These are phyloP conservation scores for Coprinopsis cinerea DNA, from an alignment of 768 basidiomycete genomes.

Conservation along the genomic window DNA sequence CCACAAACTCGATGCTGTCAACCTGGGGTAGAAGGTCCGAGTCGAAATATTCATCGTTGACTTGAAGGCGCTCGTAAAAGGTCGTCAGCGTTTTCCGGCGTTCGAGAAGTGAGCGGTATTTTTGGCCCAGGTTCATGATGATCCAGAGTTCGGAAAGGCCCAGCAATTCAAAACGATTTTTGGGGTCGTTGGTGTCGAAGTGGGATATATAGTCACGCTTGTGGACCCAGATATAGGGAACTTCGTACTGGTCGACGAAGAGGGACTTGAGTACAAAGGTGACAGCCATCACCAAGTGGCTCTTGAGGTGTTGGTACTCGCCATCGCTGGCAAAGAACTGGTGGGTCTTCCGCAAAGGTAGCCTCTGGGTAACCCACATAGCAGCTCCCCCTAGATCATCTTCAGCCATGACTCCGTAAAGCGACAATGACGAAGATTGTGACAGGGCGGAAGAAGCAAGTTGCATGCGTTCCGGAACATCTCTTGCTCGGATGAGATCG, in stretches of 20 bases:
- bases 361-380: conserved; percentile 78
- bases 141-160: conserved; percentile 82
- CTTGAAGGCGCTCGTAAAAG: conserved; percentile 63
- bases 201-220: conserved; percentile 86
- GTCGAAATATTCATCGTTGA: conserved; percentile 73
- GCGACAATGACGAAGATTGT: conserved; percentile 49
- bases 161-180: conserved; percentile 65
- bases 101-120: conserved; percentile 81
- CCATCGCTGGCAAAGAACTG: conserved; percentile 71
- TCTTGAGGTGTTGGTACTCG: conserved; percentile 50
- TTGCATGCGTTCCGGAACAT: conserved; percentile 96
- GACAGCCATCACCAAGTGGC: conserved; percentile 72
- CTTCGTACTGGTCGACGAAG: conserved; percentile 86
- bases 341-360: conserved; percentile 64
- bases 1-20: conserved; percentile 82
- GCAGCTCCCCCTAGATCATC: conserved; percentile 77
- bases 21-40: conserved; percentile 59
- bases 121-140: conserved; percentile 83
- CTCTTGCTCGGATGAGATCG: conserved; percentile 82
- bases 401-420: conserved; percentile 59
- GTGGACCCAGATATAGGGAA: conserved; percentile 93
- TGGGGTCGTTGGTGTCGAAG: conserved; percentile 64
- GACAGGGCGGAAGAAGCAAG: conserved; percentile 83
- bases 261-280: conserved; percentile 73
- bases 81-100: conserved; percentile 56